These are phyloP conservation scores for Wickerhamiella alocasiicola DNA, from an alignment of 805 yeast species.

Conservation along the genomic window DNA sequence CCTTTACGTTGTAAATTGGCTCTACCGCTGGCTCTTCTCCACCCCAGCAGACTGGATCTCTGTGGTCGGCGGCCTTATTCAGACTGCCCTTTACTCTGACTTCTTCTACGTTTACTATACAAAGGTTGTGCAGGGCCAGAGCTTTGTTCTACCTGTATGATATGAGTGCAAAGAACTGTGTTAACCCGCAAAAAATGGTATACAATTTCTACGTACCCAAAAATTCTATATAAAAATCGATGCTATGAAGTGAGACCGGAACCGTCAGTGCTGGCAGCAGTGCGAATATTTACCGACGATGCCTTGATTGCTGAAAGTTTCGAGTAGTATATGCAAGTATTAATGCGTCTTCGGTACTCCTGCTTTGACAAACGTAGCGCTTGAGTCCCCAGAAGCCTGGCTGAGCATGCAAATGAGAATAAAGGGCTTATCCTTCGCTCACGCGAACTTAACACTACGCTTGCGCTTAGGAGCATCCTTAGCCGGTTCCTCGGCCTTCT, in stretches of 20 bases:
- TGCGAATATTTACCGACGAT: no score
- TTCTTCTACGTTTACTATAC: constrained; percentile 86
- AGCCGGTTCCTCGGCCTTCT: constrained; percentile 1
- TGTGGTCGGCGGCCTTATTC: constrained; percentile 67
- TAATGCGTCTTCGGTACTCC: no score
- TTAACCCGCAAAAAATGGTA: neutral
- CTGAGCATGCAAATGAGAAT: no score
- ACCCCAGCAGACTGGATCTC: constrained; percentile 54
- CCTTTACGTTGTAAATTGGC: constrained; percentile 88
- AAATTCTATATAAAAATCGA: neutral
- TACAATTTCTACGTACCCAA: neutral
- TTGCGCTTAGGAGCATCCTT: neutral
- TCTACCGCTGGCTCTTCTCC: constrained; percentile 57
- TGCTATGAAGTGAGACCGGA: neutral
- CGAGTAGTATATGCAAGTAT: no score
- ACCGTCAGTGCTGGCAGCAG: no score
- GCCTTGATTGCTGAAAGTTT: no score
- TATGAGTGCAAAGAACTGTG: no score
- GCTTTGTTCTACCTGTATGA: constrained; percentile 52
- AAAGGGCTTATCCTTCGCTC: neutral
- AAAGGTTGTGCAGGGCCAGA: constrained; percentile 64
- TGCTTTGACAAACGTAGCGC: no score
- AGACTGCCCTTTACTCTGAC: constrained; percentile 82
- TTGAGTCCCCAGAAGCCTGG: neutral
- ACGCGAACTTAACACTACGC: neutral